Conservation (phyloP, 1,284 basidiomycete species). For the Sporisorium iseilematis-ciliati region DNA sequence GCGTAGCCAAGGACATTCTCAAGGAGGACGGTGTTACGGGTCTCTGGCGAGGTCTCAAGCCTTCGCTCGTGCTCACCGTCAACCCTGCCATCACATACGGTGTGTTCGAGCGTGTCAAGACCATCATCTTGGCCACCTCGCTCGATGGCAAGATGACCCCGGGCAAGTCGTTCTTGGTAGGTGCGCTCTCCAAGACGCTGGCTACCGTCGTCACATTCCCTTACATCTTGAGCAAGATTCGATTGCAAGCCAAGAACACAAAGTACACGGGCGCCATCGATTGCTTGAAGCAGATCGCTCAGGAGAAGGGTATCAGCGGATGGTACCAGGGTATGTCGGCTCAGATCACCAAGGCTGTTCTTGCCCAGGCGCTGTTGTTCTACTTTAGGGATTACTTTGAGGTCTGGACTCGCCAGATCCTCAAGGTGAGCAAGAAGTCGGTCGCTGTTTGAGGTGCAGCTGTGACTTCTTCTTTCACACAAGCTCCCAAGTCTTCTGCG, state of each 20-base stretch:
- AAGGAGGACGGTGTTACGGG: slow-evolving; percentile 91
- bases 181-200: slow-evolving; percentile 93
- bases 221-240: slow-evolving; percentile 92
- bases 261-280: slow-evolving; percentile 80
- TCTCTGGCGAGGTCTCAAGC: slow-evolving; percentile 93
- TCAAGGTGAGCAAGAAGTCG: slow-evolving; percentile 48
- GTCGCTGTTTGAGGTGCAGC: slow-evolving; percentile 12
- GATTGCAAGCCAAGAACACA: slow-evolving; percentile 82
- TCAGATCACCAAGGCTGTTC: slow-evolving; percentile 87
- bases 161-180: slow-evolving; percentile 84
- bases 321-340: slow-evolving; percentile 96
- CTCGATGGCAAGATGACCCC: slow-evolving; percentile 80
- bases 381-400: slow-evolving; percentile 69
- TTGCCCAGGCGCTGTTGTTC: slow-evolving; percentile 77
- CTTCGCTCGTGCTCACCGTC: slow-evolving; percentile 87
- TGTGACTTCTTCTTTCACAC: background rate
- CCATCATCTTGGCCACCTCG: slow-evolving; percentile 72
- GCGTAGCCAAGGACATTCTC: slow-evolving; percentile 86
- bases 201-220: slow-evolving; percentile 76
- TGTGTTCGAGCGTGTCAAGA: slow-evolving; percentile 87
- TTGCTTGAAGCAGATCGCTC: slow-evolving; percentile 80
- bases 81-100: slow-evolving; percentile 99
- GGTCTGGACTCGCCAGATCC: slow-evolving; percentile 65
- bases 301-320: slow-evolving; percentile 75
- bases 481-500: too few relatives aligned